Evolutionary conservation across 192 early-diverging fungal genomes (phyloP).

Genomic region (Rhizoclosmatium sp.): DNA sequence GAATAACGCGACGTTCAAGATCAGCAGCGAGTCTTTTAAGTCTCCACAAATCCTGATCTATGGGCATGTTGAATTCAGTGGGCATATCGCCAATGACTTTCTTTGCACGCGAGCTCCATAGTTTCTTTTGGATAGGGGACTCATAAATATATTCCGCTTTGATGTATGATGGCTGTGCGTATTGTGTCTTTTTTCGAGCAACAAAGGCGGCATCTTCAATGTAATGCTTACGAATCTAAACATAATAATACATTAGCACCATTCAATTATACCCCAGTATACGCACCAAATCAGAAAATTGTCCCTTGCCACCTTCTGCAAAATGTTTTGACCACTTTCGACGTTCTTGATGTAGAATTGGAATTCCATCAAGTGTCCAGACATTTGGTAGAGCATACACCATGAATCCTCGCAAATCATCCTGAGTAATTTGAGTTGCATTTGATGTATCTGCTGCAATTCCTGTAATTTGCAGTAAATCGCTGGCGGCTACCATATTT

Average conservation of each 20-base stretch:
- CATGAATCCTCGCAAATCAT: constrained; percentile 46
- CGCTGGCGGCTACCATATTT: neutral
- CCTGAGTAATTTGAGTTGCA: neutral
- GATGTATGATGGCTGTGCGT: neutral
- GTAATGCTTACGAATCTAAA: constrained; percentile 25
- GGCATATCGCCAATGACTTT: constrained; percentile 38
- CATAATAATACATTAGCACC: neutral
- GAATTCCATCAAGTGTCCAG: constrained; percentile 53
- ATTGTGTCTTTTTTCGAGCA: constrained; percentile 21
- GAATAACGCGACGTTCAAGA: constrained; percentile 31
- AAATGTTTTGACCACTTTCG: constrained; percentile 40
- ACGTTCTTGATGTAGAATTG: constrained; percentile 45
- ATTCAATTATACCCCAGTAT: neutral
- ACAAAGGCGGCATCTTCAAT: constrained; percentile 18
- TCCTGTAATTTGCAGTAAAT: constrained; percentile 10
- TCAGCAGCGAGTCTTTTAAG: constrained; percentile 30
- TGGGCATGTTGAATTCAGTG: constrained; percentile 42
- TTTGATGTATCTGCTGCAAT: constrained; percentile 25
- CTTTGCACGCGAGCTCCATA: constrained; percentile 32
- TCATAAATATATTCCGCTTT: constrained; percentile 30
- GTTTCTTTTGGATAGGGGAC: neutral
- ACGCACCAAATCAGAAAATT: constrained; percentile 38
- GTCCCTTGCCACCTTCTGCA: constrained; percentile 28
- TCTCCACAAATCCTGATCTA: constrained; percentile 40
- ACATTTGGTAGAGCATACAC: constrained; percentile 43